These are phyloP conservation scores for Microdochium trichocladiopsis DNA, from an alignment of 2,329 filamentous ascomycete species.

Conservation along the genomic window DNA sequence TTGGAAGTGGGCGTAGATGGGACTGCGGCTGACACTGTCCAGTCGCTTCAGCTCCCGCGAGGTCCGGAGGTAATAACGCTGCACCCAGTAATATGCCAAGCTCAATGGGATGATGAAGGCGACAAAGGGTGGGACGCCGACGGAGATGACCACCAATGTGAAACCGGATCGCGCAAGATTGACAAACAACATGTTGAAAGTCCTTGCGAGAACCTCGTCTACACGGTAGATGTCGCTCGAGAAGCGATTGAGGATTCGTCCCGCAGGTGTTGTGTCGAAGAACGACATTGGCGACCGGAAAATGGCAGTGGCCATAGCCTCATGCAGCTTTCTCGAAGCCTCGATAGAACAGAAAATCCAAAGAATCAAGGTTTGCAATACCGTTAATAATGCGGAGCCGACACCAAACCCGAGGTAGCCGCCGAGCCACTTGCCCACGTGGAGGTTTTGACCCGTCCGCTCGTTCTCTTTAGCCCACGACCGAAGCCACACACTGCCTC, in stretches of 20 bases:
- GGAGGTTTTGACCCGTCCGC: slow-evolving; percentile 56
- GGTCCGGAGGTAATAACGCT: slow-evolving; percentile 93
- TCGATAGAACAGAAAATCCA: slow-evolving; percentile 99
- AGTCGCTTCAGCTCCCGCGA: slow-evolving; percentile 94
- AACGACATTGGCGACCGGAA: slow-evolving; percentile 98
- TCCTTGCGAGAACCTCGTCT: slow-evolving; percentile 89
- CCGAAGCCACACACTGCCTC: slow-evolving; percentile 88
- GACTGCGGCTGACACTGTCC: slow-evolving; percentile 90
- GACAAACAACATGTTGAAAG: slow-evolving; percentile 93
- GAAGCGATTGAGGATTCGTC: slow-evolving; percentile 94
- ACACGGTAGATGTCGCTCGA: slow-evolving; percentile 81
- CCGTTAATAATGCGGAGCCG: slow-evolving; percentile 75
- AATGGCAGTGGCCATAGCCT: slow-evolving; percentile 94
- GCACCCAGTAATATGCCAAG: slow-evolving; percentile 82
- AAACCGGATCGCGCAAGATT: slow-evolving; percentile 71
- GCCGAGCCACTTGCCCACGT: slow-evolving; percentile 85
- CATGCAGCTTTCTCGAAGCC: slow-evolving; percentile 93
- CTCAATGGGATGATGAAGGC: slow-evolving; percentile 74
- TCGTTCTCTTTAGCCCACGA: slow-evolving; percentile 81
- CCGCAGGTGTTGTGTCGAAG: slow-evolving; percentile 94
- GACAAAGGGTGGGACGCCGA: slow-evolving; percentile 73
- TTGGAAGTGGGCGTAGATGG: slow-evolving; percentile 97
- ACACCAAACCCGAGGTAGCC: slow-evolving; percentile 95
- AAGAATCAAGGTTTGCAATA: slow-evolving; percentile 86
- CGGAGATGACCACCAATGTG: slow-evolving; percentile 79